Evolutionary conservation across 768 basidiomycete genomes (phyloP), one percentile per base, ranked within the genome.

Genomic region (Macrolepiota fuliginosa): DNA sequence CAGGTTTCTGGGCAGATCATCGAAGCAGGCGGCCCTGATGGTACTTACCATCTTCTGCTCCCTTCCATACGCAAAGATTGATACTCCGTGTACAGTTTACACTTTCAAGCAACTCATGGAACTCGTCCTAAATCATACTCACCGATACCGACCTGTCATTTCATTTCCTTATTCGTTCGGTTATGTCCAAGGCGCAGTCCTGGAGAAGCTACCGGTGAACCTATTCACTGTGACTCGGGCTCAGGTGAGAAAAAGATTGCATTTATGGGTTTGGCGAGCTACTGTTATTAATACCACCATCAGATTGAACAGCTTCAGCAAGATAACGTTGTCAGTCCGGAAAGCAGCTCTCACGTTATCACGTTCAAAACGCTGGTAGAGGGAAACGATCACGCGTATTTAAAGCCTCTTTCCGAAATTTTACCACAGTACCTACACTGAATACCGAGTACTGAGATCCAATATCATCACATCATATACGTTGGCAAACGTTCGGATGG

Each of bases 71-170:
- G 3, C n/a, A n/a, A n/a, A n/a, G n/a, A 13, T 3, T 24, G 37
- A 59, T 39, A 25, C 27, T 45, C 40, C 32, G 22, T n/a, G 36
- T 19, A 29, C 66, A 91, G 89, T 88, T 10, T 81, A 86, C 69
- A 87, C 87, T 0, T 91, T 87, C 68, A 77, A 77, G 46, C 79
- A 91, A 66, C 74, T 91, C 25, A 90, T 92, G 84, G 69, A 85
- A 67, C 72, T 87, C 10, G 80, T 90, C 1, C 74, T 91, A 39
- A 72, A 76, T 59, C 80, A 86, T 65, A 83, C 81, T 19, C 70
- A 74, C 36, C 82, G 84, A 15, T 68, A 70, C 58, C 78, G 90
- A 29, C 82, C 83, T 1, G 82, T 91, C 56, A 61, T 92, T 12
- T 85, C 86, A 7, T 62, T 91, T 4, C 90, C 90, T 0, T 90